These are phyloP conservation scores for Stephania japonica DNA, from an alignment of 164 flowering plant species.

Conservation along the genomic window DNA sequence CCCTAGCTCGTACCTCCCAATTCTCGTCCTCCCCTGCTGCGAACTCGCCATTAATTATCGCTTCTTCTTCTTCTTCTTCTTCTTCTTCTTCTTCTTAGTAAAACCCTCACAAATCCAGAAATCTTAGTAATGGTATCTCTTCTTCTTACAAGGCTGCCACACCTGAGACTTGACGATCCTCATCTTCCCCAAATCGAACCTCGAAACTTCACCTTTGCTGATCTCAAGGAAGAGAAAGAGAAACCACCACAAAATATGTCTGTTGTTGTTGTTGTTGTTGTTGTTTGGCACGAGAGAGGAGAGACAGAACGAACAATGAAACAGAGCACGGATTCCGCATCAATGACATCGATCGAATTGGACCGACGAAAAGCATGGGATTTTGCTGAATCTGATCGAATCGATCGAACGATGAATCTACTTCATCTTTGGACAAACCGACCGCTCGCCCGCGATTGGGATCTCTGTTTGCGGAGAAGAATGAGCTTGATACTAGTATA, in stretches of 20 bases:
- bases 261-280: neutral
- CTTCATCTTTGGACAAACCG: too few species aligned
- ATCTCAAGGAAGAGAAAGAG: too few species aligned
- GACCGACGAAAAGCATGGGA: neutral
- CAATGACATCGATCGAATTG: neutral
- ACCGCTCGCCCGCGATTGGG: too few species aligned
- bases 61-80: too few species aligned
- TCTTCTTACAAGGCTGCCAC: constrained; percentile 19
- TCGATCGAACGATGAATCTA: too few species aligned
- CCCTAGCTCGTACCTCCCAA: constrained; percentile 22
- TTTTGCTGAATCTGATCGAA: neutral
- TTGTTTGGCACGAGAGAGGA: neutral
- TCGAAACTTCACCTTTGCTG: neutral
- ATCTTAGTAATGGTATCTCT: neutral
- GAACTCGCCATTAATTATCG: neutral
- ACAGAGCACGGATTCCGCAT: neutral
- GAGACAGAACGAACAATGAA: constrained; percentile 4
- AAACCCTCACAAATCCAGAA: neutral
- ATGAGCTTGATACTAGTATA: too few species aligned
- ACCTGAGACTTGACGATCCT: constrained; percentile 13
- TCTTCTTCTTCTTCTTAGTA: too few species aligned
- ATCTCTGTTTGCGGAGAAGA: too few species aligned
- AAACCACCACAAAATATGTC: too few species aligned
- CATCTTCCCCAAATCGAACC: constrained; percentile 1
- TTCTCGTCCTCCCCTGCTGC: constrained; percentile 6